phyloP scores from a whole-genome alignment of 345 rosid species.

The Eucalyptus rudis region DNA sequence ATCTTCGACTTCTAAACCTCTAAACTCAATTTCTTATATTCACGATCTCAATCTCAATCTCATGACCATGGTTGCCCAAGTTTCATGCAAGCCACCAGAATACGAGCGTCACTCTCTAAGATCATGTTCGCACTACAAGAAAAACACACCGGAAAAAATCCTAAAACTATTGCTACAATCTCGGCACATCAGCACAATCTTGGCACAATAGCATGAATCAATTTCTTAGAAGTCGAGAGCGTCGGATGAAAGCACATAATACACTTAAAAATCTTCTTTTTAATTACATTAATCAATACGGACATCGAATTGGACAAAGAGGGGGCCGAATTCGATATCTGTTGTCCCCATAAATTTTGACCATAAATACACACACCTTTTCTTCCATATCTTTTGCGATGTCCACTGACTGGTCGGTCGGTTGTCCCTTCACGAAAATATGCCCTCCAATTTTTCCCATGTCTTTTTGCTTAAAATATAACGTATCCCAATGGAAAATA shows the following conservation, averaged over 20 bases:
- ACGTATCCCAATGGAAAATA: not conserved
- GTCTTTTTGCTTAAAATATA: not conserved
- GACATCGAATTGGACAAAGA: not conserved
- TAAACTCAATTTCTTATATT: not conserved
- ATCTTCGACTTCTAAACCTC: not conserved
- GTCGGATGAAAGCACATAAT: not conserved
- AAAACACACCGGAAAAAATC: not conserved
- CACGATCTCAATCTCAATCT: not conserved
- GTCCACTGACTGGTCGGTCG: not conserved
- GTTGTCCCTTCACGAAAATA: not conserved
- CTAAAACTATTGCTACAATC: not conserved
- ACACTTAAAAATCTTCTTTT: not conserved
- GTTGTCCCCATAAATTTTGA: not conserved
- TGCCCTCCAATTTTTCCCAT: not conserved
- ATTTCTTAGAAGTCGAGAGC: not conserved
- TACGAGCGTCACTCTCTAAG: not conserved
- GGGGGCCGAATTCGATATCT: not conserved
- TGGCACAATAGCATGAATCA: not conserved
- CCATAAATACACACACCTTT: not conserved
- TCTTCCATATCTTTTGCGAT: not conserved
- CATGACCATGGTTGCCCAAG: not conserved
- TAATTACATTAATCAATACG: not conserved
- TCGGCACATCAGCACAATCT: too few species aligned
- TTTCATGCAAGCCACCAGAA: not conserved
- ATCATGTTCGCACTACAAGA: accelerated